These are phyloP conservation scores for Fagus crenata DNA, from an alignment of 306 rosid species.

Conservation along the genomic window DNA sequence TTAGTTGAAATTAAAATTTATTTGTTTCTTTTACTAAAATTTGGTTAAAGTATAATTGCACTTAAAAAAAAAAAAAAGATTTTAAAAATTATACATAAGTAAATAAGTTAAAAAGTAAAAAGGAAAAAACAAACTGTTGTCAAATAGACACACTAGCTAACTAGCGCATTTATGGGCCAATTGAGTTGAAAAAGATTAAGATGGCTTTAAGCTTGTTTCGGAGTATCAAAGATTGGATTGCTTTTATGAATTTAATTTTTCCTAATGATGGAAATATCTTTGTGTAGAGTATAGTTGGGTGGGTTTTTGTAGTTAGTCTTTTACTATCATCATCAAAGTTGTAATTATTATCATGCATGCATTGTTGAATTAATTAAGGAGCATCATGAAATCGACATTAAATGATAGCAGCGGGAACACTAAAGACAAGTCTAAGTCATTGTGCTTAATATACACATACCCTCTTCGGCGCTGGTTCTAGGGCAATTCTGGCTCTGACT, in stretches of 20 bases:
- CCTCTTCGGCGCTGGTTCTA: slow-evolving; percentile 67
- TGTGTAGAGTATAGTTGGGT: not conserved
- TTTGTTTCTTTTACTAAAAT: no score
- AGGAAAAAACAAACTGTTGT: no score
- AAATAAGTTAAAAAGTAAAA: no score
- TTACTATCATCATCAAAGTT: not conserved
- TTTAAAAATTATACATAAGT: no score
- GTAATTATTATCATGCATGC: not conserved
- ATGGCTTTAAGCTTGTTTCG: not conserved
- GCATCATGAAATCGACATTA: not conserved
- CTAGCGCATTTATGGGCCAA: not conserved
- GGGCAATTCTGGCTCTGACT: slow-evolving; percentile 70
- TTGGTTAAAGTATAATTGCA: no score
- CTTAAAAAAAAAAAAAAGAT: no score
- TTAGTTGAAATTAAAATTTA: no score
- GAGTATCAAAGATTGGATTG: not conserved
- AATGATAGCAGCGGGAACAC: not conserved
- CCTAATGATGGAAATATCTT: not conserved
- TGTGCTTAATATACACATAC: slow-evolving; percentile 31
- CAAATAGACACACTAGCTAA: not conserved
- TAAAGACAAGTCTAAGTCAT: slow-evolving; percentile 21
- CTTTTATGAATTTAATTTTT: not conserved
- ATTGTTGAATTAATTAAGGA: not conserved
- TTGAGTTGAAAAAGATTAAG: not conserved
- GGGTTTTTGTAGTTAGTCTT: not conserved